Evolutionary conservation across 2,329 filamentous ascomycete species (phyloP), one percentile per base, ranked within the genome.

Genomic region (Fusarium haematococcum): DNA sequence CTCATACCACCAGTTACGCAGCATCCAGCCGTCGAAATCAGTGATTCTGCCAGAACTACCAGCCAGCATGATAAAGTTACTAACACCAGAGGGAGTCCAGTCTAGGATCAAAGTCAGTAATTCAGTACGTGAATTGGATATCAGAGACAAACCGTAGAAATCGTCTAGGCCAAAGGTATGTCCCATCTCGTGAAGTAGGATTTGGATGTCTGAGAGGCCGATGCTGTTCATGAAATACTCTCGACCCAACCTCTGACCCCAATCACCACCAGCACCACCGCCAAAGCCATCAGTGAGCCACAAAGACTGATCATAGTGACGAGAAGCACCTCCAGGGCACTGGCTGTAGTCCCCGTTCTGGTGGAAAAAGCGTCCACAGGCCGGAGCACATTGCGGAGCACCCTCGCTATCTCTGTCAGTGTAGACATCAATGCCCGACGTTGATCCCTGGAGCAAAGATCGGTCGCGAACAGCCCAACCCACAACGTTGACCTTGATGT

Each of bases 1-100:
- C 70, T 80, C 74, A 63, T 80, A 77, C 84, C 84, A 86, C 84
- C 84, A 86, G 72, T 86, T 84, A 25, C 84, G 79, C 56, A 84
- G 77, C 85, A 86, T 86, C 85, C 85, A 86, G 39, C 82, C 84
- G 70, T 86, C 85, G 64, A 87, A 87, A 39, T 87, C 84, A 7
- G 85, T 87, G 41, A 86, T 80, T 54, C 79, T 69, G 35, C 75
- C 79, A 3, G 85, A 79, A 59, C 81, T 82, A 10, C 85, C 85
- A 48, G 85, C 84, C 35, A 81, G 73, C 85, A 87, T 86, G 67
- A 86, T 81, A 78, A 86, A 86, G 75, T 81, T 83, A 11, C 75
- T 77, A 20, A 83, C 75, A 18, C 84, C 84, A 13, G 78, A 79
- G 2, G 85, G 84, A n/a, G 80, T 83, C 84, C 84, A 86, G 74